Percentiles rank a stretch among this genome's conserved stretches.
Conservation (phyloP, 2,329 filamentous ascomycete species). For the Graphilbum fragrans region DNA sequence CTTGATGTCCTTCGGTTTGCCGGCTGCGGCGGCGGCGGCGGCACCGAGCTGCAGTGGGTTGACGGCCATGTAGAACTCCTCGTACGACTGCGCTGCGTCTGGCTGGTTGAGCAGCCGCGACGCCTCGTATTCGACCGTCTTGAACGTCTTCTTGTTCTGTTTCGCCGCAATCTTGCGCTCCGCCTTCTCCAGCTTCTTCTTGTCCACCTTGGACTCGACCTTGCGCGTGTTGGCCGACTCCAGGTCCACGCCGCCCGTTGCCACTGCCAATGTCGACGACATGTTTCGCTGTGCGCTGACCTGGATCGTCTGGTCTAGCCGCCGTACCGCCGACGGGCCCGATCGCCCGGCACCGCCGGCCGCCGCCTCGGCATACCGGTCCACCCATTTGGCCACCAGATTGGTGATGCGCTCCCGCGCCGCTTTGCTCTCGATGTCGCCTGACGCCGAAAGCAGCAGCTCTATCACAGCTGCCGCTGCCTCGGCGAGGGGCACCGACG, state of each 20-base stretch:
- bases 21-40: conserved; percentile 50
- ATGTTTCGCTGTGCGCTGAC: conserved; percentile 91
- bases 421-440: conserved; percentile 52
- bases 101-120: conserved; percentile 77
- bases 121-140: conserved; percentile 95
- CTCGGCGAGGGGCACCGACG: conserved; percentile 61
- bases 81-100: conserved; percentile 80
- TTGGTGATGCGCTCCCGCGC: conserved; percentile 69
- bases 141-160: conserved; percentile 96
- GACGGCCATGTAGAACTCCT: conserved; percentile 99
- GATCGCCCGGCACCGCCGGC: conserved; percentile 44
- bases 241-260: conserved; percentile 74
- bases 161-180: conserved; percentile 96
- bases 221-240: conserved; percentile 89
- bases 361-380: conserved; percentile 56
- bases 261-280: conserved; percentile 84
- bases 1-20: conserved; percentile 98
- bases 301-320: conserved; percentile 88
- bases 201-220: conserved; percentile 93
- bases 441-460: conserved; percentile 85
- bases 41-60: conserved; percentile 84
- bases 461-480: conserved; percentile 78
- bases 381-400: conserved; percentile 82
- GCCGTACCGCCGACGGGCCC: conserved; percentile 59
- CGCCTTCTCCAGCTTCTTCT: conserved; percentile 98